A percentile compares a stretch with the other conserved stretches of the same genome.
phyloP scores from a whole-genome alignment of 2,329 filamentous ascomycete genomes.

The Cladosporium sp. region DNA sequence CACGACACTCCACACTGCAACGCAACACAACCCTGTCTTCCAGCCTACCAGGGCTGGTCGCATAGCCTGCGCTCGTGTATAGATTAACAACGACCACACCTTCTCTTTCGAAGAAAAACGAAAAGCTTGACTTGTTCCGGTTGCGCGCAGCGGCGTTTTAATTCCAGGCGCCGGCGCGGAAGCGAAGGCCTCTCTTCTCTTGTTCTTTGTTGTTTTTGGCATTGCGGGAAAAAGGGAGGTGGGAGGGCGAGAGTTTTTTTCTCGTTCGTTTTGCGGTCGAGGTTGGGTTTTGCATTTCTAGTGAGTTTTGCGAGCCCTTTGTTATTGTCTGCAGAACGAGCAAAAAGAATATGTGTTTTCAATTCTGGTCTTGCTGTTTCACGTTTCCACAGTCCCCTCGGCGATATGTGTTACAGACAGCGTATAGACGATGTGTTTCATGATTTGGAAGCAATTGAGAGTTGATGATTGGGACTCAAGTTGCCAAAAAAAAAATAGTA shows the following conservation, averaged over 20 bases:
- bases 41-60: background rate
- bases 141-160: conserved; percentile 6
- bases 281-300: conserved; percentile 10
- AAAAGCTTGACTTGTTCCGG: background rate
- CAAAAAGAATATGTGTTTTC: conserved; percentile 10
- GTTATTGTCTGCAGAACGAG: conserved; percentile 11
- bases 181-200: background rate
- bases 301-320: conserved; percentile 10
- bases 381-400: no score
- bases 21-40: background rate
- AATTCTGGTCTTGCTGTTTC: background rate
- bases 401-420: no score
- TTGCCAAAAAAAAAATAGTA: no score
- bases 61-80: conserved; percentile 3
- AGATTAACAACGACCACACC: conserved; percentile 3
- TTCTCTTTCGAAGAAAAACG: background rate
- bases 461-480: no score
- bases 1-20: conserved; percentile 1
- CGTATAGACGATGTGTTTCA: no score
- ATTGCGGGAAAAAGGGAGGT: conserved; percentile 2
- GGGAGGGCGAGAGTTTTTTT: conserved; percentile 1
- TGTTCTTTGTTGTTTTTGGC: background rate
- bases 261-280: conserved; percentile 2
- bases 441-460: no score
- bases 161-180: conserved; percentile 2